Evolutionary conservation across 108 stramenopile genomes (phyloP).

Genomic region (Nitzschia sp.): DNA sequence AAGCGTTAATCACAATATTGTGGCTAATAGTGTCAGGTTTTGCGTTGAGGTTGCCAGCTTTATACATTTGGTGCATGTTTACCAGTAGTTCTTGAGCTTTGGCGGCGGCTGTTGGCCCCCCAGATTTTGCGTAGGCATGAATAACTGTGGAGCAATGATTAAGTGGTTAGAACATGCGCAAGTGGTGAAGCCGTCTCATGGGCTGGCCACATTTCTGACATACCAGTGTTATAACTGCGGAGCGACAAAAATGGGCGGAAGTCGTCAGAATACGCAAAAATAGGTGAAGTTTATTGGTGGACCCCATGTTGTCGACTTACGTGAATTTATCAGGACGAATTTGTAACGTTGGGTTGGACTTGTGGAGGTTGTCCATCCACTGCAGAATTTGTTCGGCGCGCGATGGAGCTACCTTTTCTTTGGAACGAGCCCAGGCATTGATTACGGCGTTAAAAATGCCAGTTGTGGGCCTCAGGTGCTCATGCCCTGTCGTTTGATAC

Average conservation of each 20-base stretch:
- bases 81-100: conserved; percentile 79
- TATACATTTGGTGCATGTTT: conserved; percentile 72
- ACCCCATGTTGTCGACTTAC: too few species aligned
- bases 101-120: conserved; percentile 62
- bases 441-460: conserved; percentile 87
- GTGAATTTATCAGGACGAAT: conserved; percentile 83
- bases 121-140: conserved; percentile 65
- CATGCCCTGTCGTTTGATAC: conserved; percentile 60
- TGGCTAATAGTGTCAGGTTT: conserved; percentile 89
- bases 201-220: conserved; percentile 45
- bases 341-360: conserved; percentile 40
- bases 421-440: conserved; percentile 83
- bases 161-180: conserved; percentile 55
- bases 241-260: too few species aligned
- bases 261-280: too few species aligned
- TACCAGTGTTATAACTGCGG: conserved; percentile 66
- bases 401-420: conserved; percentile 71
- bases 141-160: conserved; percentile 44
- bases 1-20: conserved; percentile 83
- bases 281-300: too few species aligned
- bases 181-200: too few species aligned
- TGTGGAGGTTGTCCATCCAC: conserved; percentile 80
- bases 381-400: conserved; percentile 82
- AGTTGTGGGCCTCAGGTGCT: conserved; percentile 72
- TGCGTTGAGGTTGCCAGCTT: conserved; percentile 61